These are phyloP conservation scores for Thermothelomyces thermophilus DNA, from an alignment of 2,329 filamentous ascomycete genomes.

Conservation along the genomic window DNA sequence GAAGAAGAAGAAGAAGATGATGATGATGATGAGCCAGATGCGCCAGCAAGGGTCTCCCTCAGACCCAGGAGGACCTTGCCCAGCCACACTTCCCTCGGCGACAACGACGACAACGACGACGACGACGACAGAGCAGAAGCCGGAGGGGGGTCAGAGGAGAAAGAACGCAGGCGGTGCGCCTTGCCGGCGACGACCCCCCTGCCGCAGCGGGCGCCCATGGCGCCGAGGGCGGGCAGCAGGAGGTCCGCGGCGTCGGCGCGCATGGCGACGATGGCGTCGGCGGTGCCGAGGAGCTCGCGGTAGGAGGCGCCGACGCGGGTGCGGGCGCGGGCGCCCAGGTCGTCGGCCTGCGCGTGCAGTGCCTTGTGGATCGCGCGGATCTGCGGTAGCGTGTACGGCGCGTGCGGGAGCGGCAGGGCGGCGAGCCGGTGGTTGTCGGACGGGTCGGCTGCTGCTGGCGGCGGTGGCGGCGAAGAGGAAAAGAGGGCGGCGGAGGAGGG, in stretches of 20 bases:
- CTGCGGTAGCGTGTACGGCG: conserved; percentile 50
- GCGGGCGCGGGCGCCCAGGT: conserved; percentile 55
- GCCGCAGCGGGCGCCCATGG: conserved; percentile 72
- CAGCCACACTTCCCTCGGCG: conserved; percentile 25
- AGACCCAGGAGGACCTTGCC: conserved; percentile 11
- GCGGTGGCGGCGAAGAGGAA: neutral
- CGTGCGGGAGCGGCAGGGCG: no score
- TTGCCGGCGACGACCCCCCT: conserved; percentile 63
- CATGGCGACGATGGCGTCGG: conserved; percentile 91
- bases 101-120: neutral
- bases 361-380: conserved; percentile 57
- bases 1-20: no score
- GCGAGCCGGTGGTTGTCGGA: neutral
- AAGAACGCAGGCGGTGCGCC: conserved; percentile 49
- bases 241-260: conserved; percentile 70
- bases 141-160: no score
- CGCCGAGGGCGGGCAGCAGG: conserved; percentile 64
- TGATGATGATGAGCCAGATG: conserved; percentile 1
- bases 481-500: conserved; percentile 13
- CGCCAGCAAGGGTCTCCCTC: conserved; percentile 3
- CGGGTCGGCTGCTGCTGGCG: conserved; percentile 15
- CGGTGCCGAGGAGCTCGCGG: conserved; percentile 82
- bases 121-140: neutral
- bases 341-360: conserved; percentile 53
- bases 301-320: conserved; percentile 65